phyloP scores from a whole-genome alignment of 2,329 filamentous ascomycete genomes.

The Sporothrix protearum region DNA sequence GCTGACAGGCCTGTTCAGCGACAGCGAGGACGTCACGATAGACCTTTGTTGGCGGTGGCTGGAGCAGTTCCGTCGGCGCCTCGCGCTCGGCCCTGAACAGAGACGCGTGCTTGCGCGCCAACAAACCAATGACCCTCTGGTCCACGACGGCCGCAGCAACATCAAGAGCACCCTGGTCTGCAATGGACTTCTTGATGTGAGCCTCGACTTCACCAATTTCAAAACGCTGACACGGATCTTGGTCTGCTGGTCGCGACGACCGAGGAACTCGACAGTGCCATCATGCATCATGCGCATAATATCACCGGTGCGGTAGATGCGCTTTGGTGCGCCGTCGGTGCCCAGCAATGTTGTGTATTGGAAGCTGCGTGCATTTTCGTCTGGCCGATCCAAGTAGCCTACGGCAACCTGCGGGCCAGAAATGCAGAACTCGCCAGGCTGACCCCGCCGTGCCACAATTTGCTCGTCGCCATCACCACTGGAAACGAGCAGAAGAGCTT shows the following conservation, averaged over 20 bases:
- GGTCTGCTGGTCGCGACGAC: constrained; percentile 26
- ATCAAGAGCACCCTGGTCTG: constrained; percentile 17
- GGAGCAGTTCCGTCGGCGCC: background rate
- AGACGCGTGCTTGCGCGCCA: constrained; percentile 6
- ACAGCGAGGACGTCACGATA: background rate
- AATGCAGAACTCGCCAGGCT: constrained; percentile 41
- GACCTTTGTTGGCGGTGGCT: background rate
- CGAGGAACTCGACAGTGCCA: constrained; percentile 25
- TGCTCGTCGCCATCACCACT: constrained; percentile 11
- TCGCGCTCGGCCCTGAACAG: constrained; percentile 18
- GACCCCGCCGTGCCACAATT: constrained; percentile 27
- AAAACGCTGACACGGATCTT: constrained; percentile 27
- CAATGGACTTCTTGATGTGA: constrained; percentile 15
- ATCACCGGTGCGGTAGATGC: constrained; percentile 27
- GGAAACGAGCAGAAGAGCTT: constrained; percentile 26
- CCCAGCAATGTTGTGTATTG: constrained; percentile 17
- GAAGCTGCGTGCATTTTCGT: constrained; percentile 21
- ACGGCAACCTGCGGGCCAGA: constrained; percentile 45
- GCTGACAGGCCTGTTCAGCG: constrained; percentile 18
- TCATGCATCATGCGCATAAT: constrained; percentile 25
- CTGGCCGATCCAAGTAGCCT: constrained; percentile 41
- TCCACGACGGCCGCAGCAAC: constrained; percentile 22
- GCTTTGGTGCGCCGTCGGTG: background rate
- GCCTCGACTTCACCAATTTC: constrained; percentile 26
- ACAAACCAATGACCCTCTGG: constrained; percentile 16